These are phyloP conservation scores for Ophiorrhiza pumila DNA, from an alignment of 257 asterid genomes.

Conservation along the genomic window DNA sequence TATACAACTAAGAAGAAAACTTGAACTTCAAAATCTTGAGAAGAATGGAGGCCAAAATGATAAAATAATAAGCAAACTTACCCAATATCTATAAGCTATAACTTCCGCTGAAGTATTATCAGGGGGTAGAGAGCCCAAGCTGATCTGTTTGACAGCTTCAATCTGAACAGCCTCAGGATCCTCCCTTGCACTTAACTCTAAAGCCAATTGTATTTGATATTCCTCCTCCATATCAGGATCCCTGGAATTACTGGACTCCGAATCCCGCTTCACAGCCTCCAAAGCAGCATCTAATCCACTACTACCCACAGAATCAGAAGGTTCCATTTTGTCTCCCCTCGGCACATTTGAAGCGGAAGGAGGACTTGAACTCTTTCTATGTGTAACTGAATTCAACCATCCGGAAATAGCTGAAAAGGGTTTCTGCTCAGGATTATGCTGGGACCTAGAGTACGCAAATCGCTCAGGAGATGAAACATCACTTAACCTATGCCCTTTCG, in stretches of 20 bases:
- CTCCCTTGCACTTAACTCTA: constrained; percentile 93
- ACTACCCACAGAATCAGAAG: constrained; percentile 67
- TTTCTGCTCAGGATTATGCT: constrained; percentile 52
- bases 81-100: constrained; percentile 89
- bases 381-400: constrained; percentile 81
- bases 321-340: constrained; percentile 54
- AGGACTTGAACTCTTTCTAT: constrained; percentile 67
- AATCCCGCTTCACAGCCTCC: constrained; percentile 58
- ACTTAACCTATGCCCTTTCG: constrained; percentile 47
- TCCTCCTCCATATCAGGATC: constrained; percentile 89
- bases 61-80: constrained; percentile 27
- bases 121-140: constrained; percentile 75
- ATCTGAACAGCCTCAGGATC: constrained; percentile 99
- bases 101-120: constrained; percentile 86
- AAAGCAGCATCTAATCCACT: constrained; percentile 64
- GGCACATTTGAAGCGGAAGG: constrained; percentile 61
- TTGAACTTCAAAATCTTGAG: not conserved
- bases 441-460: constrained; percentile 45
- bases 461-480: constrained; percentile 50
- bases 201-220: constrained; percentile 86
- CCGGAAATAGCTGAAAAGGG: constrained; percentile 84
- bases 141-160: constrained; percentile 97
- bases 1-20: constrained; percentile 1
- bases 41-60: constrained; percentile 4
- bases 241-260: constrained; percentile 62